Conservation (phyloP, 1,284 basidiomycete species). For the Entoloma clypeatum region DNA sequence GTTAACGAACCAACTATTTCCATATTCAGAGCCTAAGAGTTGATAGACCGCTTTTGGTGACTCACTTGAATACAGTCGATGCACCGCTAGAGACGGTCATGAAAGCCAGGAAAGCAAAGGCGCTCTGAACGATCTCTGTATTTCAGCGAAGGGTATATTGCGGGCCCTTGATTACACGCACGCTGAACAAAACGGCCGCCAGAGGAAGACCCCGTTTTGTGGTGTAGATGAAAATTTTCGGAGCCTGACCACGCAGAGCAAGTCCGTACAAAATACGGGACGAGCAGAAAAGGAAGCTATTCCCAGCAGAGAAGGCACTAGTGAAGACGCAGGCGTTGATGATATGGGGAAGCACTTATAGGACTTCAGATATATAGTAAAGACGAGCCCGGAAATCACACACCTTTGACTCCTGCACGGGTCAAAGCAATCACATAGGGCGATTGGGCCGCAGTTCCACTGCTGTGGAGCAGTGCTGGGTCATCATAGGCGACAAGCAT, state of each 20-base stretch:
- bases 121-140: slow-evolving; percentile 21
- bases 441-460: slow-evolving; percentile 62
- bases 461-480: slow-evolving; percentile 46
- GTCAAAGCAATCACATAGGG: slow-evolving; percentile 84
- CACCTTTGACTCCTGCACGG: slow-evolving; percentile 68
- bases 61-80: slow-evolving; percentile 38
- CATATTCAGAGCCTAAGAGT: no score
- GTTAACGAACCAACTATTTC: slow-evolving; percentile 42
- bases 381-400: background rate
- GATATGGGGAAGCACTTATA: slow-evolving; percentile 57
- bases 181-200: slow-evolving; percentile 50
- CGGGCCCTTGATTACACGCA: slow-evolving; percentile 23
- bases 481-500: slow-evolving; percentile 78
- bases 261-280: slow-evolving; percentile 84
- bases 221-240: slow-evolving; percentile 57
- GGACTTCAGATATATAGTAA: background rate
- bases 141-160: background rate
- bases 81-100: slow-evolving; percentile 39
- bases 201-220: slow-evolving; percentile 75
- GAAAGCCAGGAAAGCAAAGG: slow-evolving; percentile 37
- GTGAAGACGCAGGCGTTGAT: slow-evolving; percentile 68
- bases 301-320: slow-evolving; percentile 82
- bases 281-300: slow-evolving; percentile 76
- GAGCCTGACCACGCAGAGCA: slow-evolving; percentile 73
- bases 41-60: no score